A percentile compares a stretch with the other conserved stretches of the same genome.
phyloP scores from a whole-genome alignment of 805 yeast genomes.

The Kuraishia hungarica region DNA sequence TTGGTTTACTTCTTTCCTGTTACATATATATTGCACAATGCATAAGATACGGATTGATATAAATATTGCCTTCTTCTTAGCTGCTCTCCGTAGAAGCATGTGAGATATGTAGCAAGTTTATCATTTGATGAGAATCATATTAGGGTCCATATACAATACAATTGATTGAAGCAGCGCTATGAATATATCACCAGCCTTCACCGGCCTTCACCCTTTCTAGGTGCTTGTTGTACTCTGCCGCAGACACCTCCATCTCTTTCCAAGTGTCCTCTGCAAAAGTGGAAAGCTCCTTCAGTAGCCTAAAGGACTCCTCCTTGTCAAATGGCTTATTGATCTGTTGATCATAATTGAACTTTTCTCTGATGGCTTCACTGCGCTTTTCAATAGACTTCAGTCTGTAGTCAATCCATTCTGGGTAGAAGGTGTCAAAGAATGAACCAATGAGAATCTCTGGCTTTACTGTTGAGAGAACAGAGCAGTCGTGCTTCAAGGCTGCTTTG shows the following conservation, averaged over 20 bases:
- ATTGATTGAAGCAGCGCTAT: too few species aligned
- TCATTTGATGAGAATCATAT: too few species aligned
- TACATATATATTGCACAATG: not conserved
- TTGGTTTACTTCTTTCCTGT: not conserved
- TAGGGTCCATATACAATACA: too few species aligned
- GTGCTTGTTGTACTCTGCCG: constrained; percentile 14
- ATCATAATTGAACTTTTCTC: constrained; percentile 14
- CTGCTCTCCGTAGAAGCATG: too few species aligned
- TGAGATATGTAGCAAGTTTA: too few species aligned
- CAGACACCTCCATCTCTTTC: constrained; percentile 23
- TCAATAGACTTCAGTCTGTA: constrained; percentile 26
- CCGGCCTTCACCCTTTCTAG: not conserved
- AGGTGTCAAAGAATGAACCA: constrained; percentile 27
- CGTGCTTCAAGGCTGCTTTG: constrained; percentile 25
- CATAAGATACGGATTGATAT: not conserved
- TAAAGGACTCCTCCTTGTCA: constrained; percentile 26
- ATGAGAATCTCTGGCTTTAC: constrained; percentile 29
- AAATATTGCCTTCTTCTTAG: not conserved
- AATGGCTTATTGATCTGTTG: constrained; percentile 20
- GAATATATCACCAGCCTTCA: not conserved
- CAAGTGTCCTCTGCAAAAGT: constrained; percentile 19
- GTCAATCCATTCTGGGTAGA: constrained; percentile 30
- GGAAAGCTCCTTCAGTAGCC: constrained; percentile 21
- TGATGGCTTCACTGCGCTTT: constrained; percentile 22
- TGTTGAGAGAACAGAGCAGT: constrained; percentile 29